Percentiles rank a stretch among this genome's conserved stretches.
Conservation (phyloP, 495 filamentous ascomycete genomes). For the Sordaria brevicollis region DNA sequence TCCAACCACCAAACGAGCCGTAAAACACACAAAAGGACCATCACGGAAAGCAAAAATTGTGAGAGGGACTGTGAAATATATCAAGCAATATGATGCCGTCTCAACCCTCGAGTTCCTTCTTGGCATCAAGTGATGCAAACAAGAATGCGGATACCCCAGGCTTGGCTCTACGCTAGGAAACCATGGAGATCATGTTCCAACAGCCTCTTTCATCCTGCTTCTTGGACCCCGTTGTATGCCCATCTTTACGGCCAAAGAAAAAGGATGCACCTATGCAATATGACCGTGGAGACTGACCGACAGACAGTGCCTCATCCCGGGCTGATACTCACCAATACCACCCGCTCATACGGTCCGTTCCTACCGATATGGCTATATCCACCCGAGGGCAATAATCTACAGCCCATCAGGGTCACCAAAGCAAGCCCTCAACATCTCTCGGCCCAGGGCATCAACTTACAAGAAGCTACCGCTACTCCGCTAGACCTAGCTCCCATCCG, state of each 20-base stretch:
- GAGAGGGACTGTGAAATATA: not conserved
- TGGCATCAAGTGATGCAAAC: constrained; percentile 4
- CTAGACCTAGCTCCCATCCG: constrained; percentile 4
- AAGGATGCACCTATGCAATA: constrained; percentile 15
- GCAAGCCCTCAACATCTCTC: not conserved
- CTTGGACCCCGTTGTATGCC: constrained; percentile 1
- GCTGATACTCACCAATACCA: constrained; percentile 16
- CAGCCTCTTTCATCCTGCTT: constrained; percentile 9
- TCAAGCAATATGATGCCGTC: not conserved
- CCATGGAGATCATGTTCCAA: constrained; percentile 1
- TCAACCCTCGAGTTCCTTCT: not conserved
- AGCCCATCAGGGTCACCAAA: constrained; percentile 1
- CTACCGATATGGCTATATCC: constrained; percentile 34
- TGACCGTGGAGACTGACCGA: constrained; percentile 1
- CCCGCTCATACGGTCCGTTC: constrained; percentile 33
- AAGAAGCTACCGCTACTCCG: constrained; percentile 17
- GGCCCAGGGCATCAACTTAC: constrained; percentile 6
- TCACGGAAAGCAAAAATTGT: not conserved
- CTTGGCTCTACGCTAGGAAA: constrained; percentile 5
- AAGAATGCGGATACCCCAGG: not conserved
- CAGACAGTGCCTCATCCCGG: constrained; percentile 1
- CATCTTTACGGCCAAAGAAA: not conserved
- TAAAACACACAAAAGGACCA: too few species aligned
- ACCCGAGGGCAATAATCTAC: constrained; percentile 15
- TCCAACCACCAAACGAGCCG: not conserved